Evolutionary conservation across 768 basidiomycete species (phyloP), one percentile per base, ranked within the genome.

Genomic region (Kwoniella newhampshirensis): DNA sequence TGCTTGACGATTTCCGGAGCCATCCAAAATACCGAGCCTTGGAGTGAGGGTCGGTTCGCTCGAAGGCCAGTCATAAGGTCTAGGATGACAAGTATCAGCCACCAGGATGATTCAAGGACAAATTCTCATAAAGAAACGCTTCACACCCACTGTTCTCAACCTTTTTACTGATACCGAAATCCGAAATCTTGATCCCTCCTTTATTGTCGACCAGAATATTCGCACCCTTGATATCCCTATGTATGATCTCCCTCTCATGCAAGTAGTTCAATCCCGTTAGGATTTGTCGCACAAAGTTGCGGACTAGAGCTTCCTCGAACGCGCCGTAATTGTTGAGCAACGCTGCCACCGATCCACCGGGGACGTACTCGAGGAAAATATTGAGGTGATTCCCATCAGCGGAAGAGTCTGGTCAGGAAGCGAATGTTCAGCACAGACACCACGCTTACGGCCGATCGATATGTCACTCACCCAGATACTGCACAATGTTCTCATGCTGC

Each of bases 1-100:
- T 99, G 96, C 71, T 93, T 93, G 57, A 98, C 96, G 18, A 97
- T 91, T 77, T 97, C 94, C 0, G 94, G 94, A 0, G 94, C 94
- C 94, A 98, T 97, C 94, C 94, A 98, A 78, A 96, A 98, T 11
- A 97, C 93, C 1, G 92, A 96, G 1, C 96, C 96, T 76, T 98
- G 96, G 4, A 98, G 79, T 1, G 96, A 98, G 4, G 91, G 89
- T 6, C 96, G 82, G 73, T 97, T 87, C 41, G 86, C 82, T 54
- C 87, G 85, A 11, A 86, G 86, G 21, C 79, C 79, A 21, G 69
- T 68, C 50, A 79, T 70, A 1, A 79, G 68, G 59, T 77, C 76
- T 78, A 45, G 9, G 21, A n/a, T 32, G 23, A 13, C 20, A 45
- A 5, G 47, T 27, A 11, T 8, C 12, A 42, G 13, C 41, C 13